Conservation (phyloP, 495 filamentous ascomycete species). For the Penicillium argentinense region DNA sequence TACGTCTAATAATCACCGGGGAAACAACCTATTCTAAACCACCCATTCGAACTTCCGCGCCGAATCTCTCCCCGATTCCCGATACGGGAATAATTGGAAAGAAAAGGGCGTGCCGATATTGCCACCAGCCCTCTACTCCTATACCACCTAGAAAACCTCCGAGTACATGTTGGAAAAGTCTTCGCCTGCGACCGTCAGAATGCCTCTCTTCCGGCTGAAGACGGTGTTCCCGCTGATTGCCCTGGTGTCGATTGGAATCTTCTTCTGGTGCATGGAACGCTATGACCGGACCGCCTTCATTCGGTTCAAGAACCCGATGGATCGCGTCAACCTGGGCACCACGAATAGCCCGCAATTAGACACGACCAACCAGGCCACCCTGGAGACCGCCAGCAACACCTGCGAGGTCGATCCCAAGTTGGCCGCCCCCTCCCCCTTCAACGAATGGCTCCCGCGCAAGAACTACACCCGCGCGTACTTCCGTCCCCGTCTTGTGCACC, state of each 20-base stretch:
- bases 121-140: neutral
- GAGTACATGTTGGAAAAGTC: conserved; percentile 42
- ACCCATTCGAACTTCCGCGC: neutral
- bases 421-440: conserved; percentile 40
- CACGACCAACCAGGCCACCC: conserved; percentile 17
- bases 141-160: neutral
- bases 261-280: conserved; percentile 48
- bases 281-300: conserved; percentile 45
- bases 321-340: conserved; percentile 22
- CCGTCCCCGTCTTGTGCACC: conserved; percentile 40
- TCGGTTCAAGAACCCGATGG: conserved; percentile 41
- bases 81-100: too few species aligned
- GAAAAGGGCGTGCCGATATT: conserved; percentile 5
- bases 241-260: conserved; percentile 44
- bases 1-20: too few species aligned
- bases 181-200: conserved; percentile 34
- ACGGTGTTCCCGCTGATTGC: conserved; percentile 46
- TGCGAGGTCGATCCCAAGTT: conserved; percentile 42
- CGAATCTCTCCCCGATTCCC: too few species aligned
- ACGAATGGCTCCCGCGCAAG: conserved; percentile 49
- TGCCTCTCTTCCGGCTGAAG: conserved; percentile 47
- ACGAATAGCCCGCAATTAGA: conserved; percentile 16
- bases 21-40: too few species aligned
- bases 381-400: conserved; percentile 15
- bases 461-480: conserved; percentile 51